phyloP scores from a whole-genome alignment of 371 early-diverging fungal species.

The Actinomortierella wolfii region DNA sequence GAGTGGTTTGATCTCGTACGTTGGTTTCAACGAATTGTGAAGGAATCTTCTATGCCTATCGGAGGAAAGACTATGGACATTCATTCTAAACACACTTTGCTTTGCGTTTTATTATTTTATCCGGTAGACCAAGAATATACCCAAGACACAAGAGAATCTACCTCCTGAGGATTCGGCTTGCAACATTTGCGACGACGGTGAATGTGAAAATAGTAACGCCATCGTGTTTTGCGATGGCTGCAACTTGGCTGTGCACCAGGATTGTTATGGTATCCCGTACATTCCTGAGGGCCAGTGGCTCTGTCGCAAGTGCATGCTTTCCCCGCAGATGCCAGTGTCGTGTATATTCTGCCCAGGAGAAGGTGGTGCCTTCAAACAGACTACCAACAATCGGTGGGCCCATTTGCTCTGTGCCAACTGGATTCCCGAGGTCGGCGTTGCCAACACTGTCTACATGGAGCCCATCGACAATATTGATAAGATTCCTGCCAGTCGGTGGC shows the following conservation, averaged over 20 bases:
- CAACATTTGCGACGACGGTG: constrained; percentile 94
- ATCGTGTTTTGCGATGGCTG: constrained; percentile 99
- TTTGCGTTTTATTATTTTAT: background rate
- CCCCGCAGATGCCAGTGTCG: constrained; percentile 86
- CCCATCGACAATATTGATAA: constrained; percentile 91
- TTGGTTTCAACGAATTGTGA: constrained; percentile 25
- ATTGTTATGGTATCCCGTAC: constrained; percentile 99
- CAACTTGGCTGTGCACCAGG: constrained; percentile 98
- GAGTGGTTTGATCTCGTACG: constrained; percentile 93
- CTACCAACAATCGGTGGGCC: constrained; percentile 91
- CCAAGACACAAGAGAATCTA: constrained; percentile 52
- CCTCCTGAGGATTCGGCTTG: constrained; percentile 87
- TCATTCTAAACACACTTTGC: background rate
- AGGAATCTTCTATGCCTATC: constrained; percentile 1
- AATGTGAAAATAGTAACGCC: constrained; percentile 96
- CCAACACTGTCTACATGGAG: constrained; percentile 96
- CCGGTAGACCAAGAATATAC: constrained; percentile 60
- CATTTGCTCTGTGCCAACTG: constrained; percentile 95
- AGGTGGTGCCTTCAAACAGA: constrained; percentile 98
- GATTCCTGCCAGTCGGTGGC: constrained; percentile 91
- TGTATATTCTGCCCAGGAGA: constrained; percentile 95
- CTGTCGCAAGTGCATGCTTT: constrained; percentile 95
- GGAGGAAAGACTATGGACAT: background rate
- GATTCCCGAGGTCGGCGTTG: constrained; percentile 93
- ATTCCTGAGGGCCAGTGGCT: constrained; percentile 99